Base-by-base conservation (phyloP, 2,329 filamentous ascomycete species). In the Diaporthe australafricana region DNA sequence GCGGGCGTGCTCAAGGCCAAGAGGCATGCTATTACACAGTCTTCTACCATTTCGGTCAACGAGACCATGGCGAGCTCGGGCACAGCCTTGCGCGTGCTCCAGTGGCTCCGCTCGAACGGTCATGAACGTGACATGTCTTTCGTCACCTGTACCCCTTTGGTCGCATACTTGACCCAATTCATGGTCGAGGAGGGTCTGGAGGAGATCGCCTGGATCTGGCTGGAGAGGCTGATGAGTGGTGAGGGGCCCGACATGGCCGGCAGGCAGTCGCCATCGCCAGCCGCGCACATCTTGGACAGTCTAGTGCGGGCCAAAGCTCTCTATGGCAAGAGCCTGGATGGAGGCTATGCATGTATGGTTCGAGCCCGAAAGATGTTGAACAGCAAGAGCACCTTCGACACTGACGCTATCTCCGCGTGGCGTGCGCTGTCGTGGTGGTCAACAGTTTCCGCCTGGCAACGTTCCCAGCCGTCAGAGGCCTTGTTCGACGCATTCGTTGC, bases 61-160 rank as follows among this genome's bases (percentile, higher is more conserved):
- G 75, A 80, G 9, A 79, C 79, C 7, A 81, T 87, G 75, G 78
- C 80, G 17, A 77, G 80, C 1, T 85, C 86, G 0, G 83, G 85
- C 1, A 86, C 86, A 1, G 87, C 85, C 0, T 77, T 81, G 1
- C 84, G 83, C 20, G 86, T 90, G 0, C 75, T 89, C 2, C 81
- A 83, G 68, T 91, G 89, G 89, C 83, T 91, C 38, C 83, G 84
- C 1, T 81, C 87, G 0, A 86, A 86, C 0, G 87, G 87, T 2
- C 77, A 82, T 2, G 86, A 89, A 73, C 80, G 81, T 0, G 77
- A 82, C 47, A 78, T 89, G 16, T 76, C 78, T 0, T 90, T 90
- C 68, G 77, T 89, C 22, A 76, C 85, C 56, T 71, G 78, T 42
- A 72, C 75, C n/a, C 81, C 86, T 40, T 77, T 87, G 68, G 75